Conservation (phyloP, 2,329 filamentous ascomycete species). For the Phaeomoniella chlamydospora region DNA sequence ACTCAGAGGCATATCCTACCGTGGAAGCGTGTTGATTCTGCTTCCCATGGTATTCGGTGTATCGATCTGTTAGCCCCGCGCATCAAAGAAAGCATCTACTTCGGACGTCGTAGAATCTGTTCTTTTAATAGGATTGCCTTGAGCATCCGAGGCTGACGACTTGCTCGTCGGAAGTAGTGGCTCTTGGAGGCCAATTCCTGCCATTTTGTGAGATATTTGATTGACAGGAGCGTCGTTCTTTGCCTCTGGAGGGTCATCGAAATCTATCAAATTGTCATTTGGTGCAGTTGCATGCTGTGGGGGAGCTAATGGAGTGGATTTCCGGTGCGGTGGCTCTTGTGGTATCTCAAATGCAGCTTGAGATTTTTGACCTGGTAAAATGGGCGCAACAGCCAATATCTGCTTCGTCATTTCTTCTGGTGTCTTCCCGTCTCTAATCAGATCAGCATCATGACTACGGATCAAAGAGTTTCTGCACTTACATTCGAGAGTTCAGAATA, state of each 20-base stretch:
- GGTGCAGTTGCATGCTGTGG: constrained; percentile 1
- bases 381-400: constrained; percentile 72
- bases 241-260: constrained; percentile 12
- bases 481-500: constrained; percentile 85
- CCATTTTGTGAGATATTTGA: constrained; percentile 8
- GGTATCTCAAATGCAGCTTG: constrained; percentile 42
- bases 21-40: too few relatives aligned
- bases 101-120: constrained; percentile 23
- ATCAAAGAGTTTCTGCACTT: constrained; percentile 20
- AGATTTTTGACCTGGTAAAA: constrained; percentile 60
- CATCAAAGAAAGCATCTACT: constrained; percentile 29
- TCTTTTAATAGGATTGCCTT: constrained; percentile 16
- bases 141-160: too few relatives aligned
- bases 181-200: constrained; percentile 11
- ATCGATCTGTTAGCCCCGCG: constrained; percentile 16
- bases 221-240: constrained; percentile 6
- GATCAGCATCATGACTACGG: background rate
- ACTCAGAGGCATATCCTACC: too few relatives aligned
- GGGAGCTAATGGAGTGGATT: constrained; percentile 11
- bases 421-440: constrained; percentile 8
- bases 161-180: too few relatives aligned
- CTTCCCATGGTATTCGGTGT: too few relatives aligned
- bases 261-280: constrained; percentile 14
- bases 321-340: constrained; percentile 14
- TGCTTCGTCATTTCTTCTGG: constrained; percentile 39